Base-by-base conservation (phyloP, 2,329 filamentous ascomycete species). In the Arthroderma uncinatum region DNA sequence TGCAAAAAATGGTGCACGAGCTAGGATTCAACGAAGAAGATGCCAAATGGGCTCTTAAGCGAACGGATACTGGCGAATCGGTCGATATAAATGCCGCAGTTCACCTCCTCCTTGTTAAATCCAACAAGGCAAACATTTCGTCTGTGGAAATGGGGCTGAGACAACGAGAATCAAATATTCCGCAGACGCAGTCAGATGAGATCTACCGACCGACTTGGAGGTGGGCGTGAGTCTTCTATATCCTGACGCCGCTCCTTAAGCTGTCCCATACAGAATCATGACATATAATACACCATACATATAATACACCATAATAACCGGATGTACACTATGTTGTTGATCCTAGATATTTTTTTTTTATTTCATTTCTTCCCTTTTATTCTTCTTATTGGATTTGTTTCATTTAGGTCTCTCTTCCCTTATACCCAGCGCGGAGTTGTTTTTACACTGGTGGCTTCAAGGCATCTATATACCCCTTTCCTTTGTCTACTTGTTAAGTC, bases 41-140 rank as follows among this genome's bases (percentile, higher is more conserved):
- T 60, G 81, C 81, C 6, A 76, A 78, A 58, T 76, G 78, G 63
- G 82, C 82, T 16, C 68, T 85, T 16, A 75, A 77, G 40, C 75
- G 78, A 62, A 84, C 81, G 4, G 82, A 84, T 65, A 76, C 75
- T 12, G 82, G 81, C 0, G 79, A 82, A 61, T 80, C 80, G 0
- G 70, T 84, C 60, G 72, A 82, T 57, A 73, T 80, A 8, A 76
- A 82, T 62, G 74, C 77, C 3, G 82, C 82, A 0, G 76, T 84
- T 21, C 76, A 81, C 58, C 64, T 82, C 57, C 68, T 85, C 60
- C 64, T 80, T 63, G 25, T 56, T 60, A 4, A 52, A 62, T n/a
- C 60, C 54, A 2, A 48, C 62, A 33, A 64, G 42, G 30, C 57
- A 4, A 25, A 48, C 10, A 14, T 28, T 19, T 14, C 36, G 8